Evolutionary conservation across 768 basidiomycete species (phyloP).

Genomic region (Termitomyces titanicus): DNA sequence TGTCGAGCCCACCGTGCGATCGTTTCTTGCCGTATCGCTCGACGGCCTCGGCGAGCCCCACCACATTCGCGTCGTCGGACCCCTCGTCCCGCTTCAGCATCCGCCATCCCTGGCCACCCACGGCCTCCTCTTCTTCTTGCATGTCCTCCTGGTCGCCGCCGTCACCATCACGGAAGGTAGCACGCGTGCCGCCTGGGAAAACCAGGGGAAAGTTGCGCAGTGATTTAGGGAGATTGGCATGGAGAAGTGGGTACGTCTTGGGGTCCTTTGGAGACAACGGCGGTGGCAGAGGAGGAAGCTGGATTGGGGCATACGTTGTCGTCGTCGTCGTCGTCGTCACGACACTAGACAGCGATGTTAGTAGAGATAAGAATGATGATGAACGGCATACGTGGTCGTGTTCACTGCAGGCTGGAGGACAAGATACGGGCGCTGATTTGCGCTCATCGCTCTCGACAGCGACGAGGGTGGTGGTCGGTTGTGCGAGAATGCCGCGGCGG

Average conservation of each 20-base stretch:
- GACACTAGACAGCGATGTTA: constrained; percentile 46
- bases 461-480: constrained; percentile 17
- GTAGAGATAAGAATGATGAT: not conserved
- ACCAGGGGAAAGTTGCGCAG: constrained; percentile 73
- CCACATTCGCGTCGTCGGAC: constrained; percentile 42
- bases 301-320: constrained; percentile 87
- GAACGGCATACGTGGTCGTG: constrained; percentile 68
- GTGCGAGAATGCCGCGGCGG: not conserved
- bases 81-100: constrained; percentile 69
- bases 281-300: constrained; percentile 67
- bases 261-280: constrained; percentile 72
- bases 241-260: constrained; percentile 75
- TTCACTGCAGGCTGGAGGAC: constrained; percentile 79
- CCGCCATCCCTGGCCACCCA: constrained; percentile 68
- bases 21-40: constrained; percentile 88
- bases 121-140: constrained; percentile 67
- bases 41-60: constrained; percentile 75
- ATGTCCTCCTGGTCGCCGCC: constrained; percentile 61
- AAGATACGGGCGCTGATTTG: constrained; percentile 61
- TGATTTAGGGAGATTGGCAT: constrained; percentile 69
- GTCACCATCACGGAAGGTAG: constrained; percentile 74
- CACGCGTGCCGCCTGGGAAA: constrained; percentile 78
- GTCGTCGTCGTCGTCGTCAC: constrained; percentile 92
- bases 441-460: constrained; percentile 49
- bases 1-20: constrained; percentile 54